phyloP scores from a whole-genome alignment of 192 early-diverging fungal genomes.

The Phycomyces blakesleeanus region DNA sequence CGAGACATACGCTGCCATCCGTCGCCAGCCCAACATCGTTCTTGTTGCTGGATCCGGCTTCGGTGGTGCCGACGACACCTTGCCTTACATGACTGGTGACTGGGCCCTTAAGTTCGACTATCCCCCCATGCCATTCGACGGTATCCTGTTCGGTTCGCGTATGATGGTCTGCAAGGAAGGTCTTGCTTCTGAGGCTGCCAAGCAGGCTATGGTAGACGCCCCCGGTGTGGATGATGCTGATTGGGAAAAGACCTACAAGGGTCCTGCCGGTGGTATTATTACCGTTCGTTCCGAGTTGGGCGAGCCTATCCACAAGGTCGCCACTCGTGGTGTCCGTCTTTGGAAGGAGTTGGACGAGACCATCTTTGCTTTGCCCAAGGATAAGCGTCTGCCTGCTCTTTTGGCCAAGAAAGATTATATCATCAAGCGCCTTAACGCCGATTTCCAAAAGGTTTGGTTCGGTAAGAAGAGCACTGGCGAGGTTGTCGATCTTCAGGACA shows the following conservation, averaged over 20 bases:
- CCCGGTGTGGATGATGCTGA: conserved; percentile 75
- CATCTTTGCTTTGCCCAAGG: conserved; percentile 78
- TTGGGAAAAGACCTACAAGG: conserved; percentile 84
- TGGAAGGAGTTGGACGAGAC: conserved; percentile 79
- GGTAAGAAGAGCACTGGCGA: conserved; percentile 74
- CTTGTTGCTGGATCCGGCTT: conserved; percentile 91
- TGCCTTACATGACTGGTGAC: conserved; percentile 91
- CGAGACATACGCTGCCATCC: conserved; percentile 80
- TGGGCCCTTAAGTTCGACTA: conserved; percentile 78
- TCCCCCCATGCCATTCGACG: conserved; percentile 95
- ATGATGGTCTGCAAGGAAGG: conserved; percentile 93
- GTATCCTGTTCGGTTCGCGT: conserved; percentile 92
- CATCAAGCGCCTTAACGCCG: conserved; percentile 76
- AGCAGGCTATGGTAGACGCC: conserved; percentile 82
- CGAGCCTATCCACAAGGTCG: conserved; percentile 91
- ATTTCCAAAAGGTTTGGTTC: conserved; percentile 97
- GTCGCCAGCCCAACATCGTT: conserved; percentile 74
- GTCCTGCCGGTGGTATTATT: conserved; percentile 73
- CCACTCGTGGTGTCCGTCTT: conserved; percentile 74
- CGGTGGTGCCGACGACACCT: conserved; percentile 78
- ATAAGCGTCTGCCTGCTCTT: conserved; percentile 70
- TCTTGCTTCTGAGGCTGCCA: conserved; percentile 70
- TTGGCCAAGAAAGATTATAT: conserved; percentile 83
- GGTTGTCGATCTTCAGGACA: conserved; percentile 79
- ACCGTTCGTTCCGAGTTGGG: conserved; percentile 88